Base-by-base conservation (phyloP, 257 asterid species). In the Solanum bulbocastanum region DNA sequence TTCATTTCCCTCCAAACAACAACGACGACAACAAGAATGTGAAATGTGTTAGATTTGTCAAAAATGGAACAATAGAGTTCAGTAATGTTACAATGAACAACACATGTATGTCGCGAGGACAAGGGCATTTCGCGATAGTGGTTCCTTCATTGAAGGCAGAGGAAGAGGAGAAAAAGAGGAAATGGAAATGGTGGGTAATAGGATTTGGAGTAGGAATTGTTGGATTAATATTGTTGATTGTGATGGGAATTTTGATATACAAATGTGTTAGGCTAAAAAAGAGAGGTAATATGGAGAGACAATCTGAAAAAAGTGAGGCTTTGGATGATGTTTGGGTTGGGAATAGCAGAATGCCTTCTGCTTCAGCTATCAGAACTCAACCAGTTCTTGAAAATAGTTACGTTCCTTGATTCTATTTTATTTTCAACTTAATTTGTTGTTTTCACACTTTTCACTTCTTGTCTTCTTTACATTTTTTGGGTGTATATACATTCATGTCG, bases 321-420 rank as follows among this genome's bases (percentile, higher is more conserved):
- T 89, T 97, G 90, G 96, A 89, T 30, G 69, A 94, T 27, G 73
- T 88, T 49, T 96, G 98, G 98, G 88, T 97, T 91, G 98, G 98
- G 20, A 84, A 86, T 22, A 96, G 98, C 88, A 96, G 93, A 92
- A 92, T 97, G 98, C 96, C 96, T 76, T 36, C 91, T 15, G 99
- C 98, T 88, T 86, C 96, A 73, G 93, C 92, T 87, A 93, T 94
- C 88, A 95, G 98, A 90, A 97, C 98, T 40, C 95, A 92, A 86
- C 98, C 99, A 36, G 91, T 75, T 87, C 92, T 97, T 91, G 99
- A 95, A 86, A 89, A 86, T 88, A 91, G 87, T 36, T 94, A 94
- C 87, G 83, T 91, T 49, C 98, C 98, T 87, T 95, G 88, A 92
- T 79, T 44, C 40, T 15, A 8, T 79, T 60, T 39, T 87, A 22